A percentile compares a stretch with the other conserved stretches of the same genome.
Evolutionary conservation across 441 rosid genomes (phyloP).

Genomic region (Hura crepitans): DNA sequence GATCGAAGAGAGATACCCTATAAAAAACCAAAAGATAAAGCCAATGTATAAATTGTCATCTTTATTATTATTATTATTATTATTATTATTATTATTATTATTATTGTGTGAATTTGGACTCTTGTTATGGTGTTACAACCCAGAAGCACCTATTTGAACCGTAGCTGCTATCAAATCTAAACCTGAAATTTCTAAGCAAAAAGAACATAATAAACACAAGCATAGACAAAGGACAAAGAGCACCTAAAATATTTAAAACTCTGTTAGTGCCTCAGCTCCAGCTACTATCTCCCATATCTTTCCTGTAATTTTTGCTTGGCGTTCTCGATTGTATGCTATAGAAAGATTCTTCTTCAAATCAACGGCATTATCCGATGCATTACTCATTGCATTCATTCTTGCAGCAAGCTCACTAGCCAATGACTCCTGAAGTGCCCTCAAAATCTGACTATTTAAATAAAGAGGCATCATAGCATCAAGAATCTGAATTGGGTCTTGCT

Average conservation of each 20-base stretch:
- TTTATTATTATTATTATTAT: background rate
- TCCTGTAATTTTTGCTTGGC: conserved; percentile 82
- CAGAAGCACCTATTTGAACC: background rate
- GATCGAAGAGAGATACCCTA: background rate
- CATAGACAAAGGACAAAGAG: background rate
- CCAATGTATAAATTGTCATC: background rate
- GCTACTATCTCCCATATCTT: conserved; percentile 81
- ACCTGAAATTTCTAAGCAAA: background rate
- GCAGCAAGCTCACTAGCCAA: conserved; percentile 78
- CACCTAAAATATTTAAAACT: conserved; percentile 7
- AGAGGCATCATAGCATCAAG: conserved; percentile 84
- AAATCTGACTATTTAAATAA: conserved; percentile 74
- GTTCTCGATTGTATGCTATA: conserved; percentile 51
- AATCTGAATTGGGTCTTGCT: conserved; percentile 84
- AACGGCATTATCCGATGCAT: conserved; percentile 64
- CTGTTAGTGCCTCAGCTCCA: conserved; percentile 60
- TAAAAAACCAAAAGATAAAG: background rate
- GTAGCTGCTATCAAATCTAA: background rate
- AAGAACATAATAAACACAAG: background rate
- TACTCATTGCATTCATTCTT: conserved; percentile 87
- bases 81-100: background rate
- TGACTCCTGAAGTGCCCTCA: conserved; percentile 83
- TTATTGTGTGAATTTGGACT: background rate
- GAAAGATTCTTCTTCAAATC: conserved; percentile 64
- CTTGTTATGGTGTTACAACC: background rate